Percentiles rank a stretch among this genome's conserved stretches.
These are phyloP conservation scores for Pholiota conissans DNA, from an alignment of 768 basidiomycete species.

Conservation along the genomic window DNA sequence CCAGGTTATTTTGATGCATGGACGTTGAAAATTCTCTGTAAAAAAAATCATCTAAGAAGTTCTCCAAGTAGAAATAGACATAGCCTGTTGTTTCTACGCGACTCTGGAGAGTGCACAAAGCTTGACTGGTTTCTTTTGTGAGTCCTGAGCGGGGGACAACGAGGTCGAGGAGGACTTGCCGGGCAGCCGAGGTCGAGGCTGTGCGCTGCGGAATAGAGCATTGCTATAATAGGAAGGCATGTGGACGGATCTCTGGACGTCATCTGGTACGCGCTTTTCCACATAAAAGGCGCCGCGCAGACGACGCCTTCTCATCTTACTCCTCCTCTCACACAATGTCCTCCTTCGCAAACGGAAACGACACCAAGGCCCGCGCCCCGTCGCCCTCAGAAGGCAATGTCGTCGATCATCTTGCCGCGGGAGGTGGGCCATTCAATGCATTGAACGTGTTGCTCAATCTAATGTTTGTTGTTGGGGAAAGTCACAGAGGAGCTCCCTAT, in stretches of 20 bases:
- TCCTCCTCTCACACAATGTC: constrained; percentile 15
- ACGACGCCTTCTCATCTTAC: not conserved
- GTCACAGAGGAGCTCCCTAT: constrained; percentile 63
- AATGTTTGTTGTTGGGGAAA: constrained; percentile 26
- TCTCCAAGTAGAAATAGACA: too few species aligned
- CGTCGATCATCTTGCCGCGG: constrained; percentile 68
- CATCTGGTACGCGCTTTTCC: not conserved
- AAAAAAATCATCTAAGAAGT: too few species aligned
- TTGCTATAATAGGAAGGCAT: not conserved
- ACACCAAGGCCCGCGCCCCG: constrained; percentile 21
- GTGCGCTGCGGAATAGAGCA: constrained; percentile 8
- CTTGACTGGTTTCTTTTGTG: not conserved
- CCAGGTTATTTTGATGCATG: not conserved
- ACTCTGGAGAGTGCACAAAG: not conserved
- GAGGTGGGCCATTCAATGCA: constrained; percentile 43
- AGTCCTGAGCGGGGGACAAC: not conserved
- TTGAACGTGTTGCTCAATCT: not conserved
- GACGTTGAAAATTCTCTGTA: too few species aligned
- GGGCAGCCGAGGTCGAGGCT: constrained; percentile 3
- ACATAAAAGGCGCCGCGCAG: constrained; percentile 6
- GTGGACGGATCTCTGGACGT: not conserved
- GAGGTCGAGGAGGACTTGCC: not conserved
- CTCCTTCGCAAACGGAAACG: constrained; percentile 13
- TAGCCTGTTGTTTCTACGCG: too few species aligned
- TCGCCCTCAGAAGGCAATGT: constrained; percentile 47